Conservation (phyloP, 2,329 filamentous ascomycete genomes). For the Sporothrix variecibatus region DNA sequence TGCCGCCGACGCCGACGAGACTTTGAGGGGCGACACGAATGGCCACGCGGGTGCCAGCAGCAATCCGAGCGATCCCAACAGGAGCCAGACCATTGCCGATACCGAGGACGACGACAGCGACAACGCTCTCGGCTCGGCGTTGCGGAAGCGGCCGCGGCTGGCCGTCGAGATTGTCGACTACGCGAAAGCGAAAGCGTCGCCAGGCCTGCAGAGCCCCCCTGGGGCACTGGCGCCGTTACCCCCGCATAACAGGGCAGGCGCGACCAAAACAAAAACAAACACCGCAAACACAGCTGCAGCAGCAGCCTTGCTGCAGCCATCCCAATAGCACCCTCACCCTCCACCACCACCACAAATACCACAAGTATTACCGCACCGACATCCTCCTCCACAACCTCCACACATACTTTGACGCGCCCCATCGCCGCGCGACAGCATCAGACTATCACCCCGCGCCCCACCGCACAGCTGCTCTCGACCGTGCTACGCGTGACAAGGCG, state of each 20-base stretch:
- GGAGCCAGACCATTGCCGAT: background rate
- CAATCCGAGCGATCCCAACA: background rate
- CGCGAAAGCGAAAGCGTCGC: background rate
- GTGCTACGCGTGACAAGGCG: background rate
- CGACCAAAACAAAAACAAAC: constrained; percentile 19
- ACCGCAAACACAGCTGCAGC: constrained; percentile 34
- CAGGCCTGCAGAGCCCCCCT: background rate
- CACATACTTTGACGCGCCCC: constrained; percentile 8
- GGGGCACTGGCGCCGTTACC: constrained; percentile 1
- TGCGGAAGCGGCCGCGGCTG: constrained; percentile 54
- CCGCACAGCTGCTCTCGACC: background rate
- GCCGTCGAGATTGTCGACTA: constrained; percentile 52
- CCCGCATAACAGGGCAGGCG: background rate
- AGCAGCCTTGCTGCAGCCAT: constrained; percentile 32
- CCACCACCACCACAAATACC: constrained; percentile 22
- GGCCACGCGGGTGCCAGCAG: background rate
- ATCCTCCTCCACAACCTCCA: background rate
- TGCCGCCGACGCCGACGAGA: constrained; percentile 12
- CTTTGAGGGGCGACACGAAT: background rate
- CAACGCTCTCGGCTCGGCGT: constrained; percentile 34
- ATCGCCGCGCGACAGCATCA: constrained; percentile 3
- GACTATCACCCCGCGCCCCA: background rate
- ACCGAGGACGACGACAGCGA: background rate
- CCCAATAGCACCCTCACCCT: constrained; percentile 7
- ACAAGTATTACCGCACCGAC: background rate